Percentiles rank a stretch among this genome's conserved stretches.
phyloP scores from a whole-genome alignment of 164 flowering plant species.

The Chimonanthus praecox region DNA sequence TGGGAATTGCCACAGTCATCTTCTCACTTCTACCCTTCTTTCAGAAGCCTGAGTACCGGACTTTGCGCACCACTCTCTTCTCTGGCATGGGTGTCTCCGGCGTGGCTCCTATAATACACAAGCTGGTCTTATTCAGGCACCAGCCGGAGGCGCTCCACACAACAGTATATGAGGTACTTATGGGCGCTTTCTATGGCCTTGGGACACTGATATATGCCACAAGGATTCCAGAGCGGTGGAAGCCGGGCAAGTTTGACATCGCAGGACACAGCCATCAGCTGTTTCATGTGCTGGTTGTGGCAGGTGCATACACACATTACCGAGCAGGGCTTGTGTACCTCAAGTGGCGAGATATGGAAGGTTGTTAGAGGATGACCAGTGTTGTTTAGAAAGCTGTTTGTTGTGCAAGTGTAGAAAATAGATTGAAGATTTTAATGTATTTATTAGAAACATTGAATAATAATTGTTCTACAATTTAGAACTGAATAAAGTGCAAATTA shows the following conservation, averaged over 20 bases:
- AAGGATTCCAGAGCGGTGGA: constrained; percentile 92
- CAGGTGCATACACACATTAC: constrained; percentile 92
- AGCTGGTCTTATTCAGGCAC: constrained; percentile 58
- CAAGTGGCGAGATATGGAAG: constrained; percentile 77
- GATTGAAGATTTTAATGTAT: too few relatives aligned
- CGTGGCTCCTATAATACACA: constrained; percentile 76
- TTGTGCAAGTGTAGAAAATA: not conserved
- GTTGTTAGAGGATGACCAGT: constrained; percentile 37
- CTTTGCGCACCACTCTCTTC: constrained; percentile 65
- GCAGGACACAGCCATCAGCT: constrained; percentile 97
- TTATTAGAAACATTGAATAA: too few relatives aligned
- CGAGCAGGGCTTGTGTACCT: constrained; percentile 82
- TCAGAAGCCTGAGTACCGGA: constrained; percentile 73
- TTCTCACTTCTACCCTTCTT: constrained; percentile 78
- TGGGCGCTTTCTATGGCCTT: constrained; percentile 74
- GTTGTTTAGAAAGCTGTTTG: not conserved
- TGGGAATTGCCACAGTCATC: constrained; percentile 64
- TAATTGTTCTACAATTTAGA: not conserved
- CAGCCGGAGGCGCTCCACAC: constrained; percentile 84
- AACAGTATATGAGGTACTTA: constrained; percentile 76
- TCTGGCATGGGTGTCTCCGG: constrained; percentile 93
- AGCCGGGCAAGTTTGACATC: constrained; percentile 93
- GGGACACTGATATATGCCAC: constrained; percentile 86
- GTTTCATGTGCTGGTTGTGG: constrained; percentile 86
- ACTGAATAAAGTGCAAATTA: not conserved